These are phyloP conservation scores for Trichoderma endophyticum DNA, from an alignment of 2,329 filamentous ascomycete species.

Conservation along the genomic window DNA sequence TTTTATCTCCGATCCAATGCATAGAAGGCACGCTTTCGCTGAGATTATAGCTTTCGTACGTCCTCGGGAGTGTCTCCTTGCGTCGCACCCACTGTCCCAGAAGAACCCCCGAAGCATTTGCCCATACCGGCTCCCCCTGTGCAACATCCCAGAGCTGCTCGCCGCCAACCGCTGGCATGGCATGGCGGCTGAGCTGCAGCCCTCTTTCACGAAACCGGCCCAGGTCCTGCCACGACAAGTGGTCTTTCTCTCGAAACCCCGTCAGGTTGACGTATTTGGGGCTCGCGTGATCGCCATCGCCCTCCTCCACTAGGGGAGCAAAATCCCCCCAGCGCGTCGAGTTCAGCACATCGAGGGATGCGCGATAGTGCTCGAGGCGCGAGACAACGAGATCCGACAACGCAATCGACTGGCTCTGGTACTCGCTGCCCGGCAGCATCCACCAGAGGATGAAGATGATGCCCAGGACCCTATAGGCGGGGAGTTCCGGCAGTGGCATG, in stretches of 20 bases:
- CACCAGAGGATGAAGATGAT: slow-evolving; percentile 40
- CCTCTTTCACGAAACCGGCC: slow-evolving; percentile 63
- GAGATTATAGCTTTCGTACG: slow-evolving; percentile 57
- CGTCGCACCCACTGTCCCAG: slow-evolving; percentile 71
- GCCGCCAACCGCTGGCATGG: slow-evolving; percentile 42
- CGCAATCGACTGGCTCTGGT: slow-evolving; percentile 32
- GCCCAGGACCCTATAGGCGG: slow-evolving; percentile 30
- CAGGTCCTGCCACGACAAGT: slow-evolving; percentile 75
- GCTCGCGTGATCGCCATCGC: slow-evolving; percentile 21
- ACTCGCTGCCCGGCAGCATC: slow-evolving; percentile 37
- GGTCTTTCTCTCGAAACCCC: slow-evolving; percentile 71
- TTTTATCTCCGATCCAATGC: slow-evolving; percentile 58
- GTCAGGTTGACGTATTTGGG: slow-evolving; percentile 65
- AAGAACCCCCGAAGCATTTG: slow-evolving; percentile 73
- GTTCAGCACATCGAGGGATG: slow-evolving; percentile 53
- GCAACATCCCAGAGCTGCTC: slow-evolving; percentile 40
- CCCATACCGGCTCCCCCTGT: slow-evolving; percentile 57
- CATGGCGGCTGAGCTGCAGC: slow-evolving; percentile 56
- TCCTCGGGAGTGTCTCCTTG: slow-evolving; percentile 45
- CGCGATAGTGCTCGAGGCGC: slow-evolving; percentile 50
- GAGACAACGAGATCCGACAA: slow-evolving; percentile 38
- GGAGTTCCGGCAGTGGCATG: slow-evolving; percentile 49
- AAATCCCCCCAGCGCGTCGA: slow-evolving; percentile 60
- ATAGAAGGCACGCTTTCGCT: slow-evolving; percentile 62
- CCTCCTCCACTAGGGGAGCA: slow-evolving; percentile 36